These are phyloP conservation scores for Kluyveromyces nonfermentans DNA, from an alignment of 805 yeast genomes.

Conservation along the genomic window DNA sequence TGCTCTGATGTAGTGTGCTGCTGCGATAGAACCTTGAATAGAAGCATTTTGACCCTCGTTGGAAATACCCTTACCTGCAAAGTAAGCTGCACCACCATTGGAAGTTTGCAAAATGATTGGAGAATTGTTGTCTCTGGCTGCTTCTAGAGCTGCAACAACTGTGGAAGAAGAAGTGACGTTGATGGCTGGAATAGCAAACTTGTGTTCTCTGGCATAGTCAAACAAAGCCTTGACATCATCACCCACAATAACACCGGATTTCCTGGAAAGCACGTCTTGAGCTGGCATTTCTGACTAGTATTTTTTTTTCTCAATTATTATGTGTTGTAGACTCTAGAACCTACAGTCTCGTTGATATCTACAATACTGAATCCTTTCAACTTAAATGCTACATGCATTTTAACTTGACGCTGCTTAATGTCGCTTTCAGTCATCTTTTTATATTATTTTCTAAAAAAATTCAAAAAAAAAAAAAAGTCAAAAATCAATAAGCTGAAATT, in stretches of 20 bases:
- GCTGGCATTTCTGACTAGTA: constrained; percentile 40
- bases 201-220: constrained; percentile 86
- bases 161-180: constrained; percentile 97
- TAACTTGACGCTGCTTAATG: no score
- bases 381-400: no score
- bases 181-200: constrained; percentile 97
- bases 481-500: no score
- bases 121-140: constrained; percentile 88
- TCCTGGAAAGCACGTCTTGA: constrained; percentile 72
- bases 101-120: constrained; percentile 97
- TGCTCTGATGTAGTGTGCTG: constrained; percentile 94
- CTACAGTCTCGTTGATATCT: neutral
- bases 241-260: constrained; percentile 97
- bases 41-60: constrained; percentile 92
- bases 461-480: no score
- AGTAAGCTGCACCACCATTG: constrained; percentile 99
- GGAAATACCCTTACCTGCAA: constrained; percentile 98
- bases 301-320: no score
- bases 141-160: constrained; percentile 92
- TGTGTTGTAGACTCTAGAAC: neutral
- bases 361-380: no score
- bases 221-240: constrained; percentile 82
- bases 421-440: neutral
- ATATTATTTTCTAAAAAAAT: neutral
- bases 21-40: constrained; percentile 90